Conservation (phyloP, 495 filamentous ascomycete species). For the Aspergillus olivimuriae region DNA sequence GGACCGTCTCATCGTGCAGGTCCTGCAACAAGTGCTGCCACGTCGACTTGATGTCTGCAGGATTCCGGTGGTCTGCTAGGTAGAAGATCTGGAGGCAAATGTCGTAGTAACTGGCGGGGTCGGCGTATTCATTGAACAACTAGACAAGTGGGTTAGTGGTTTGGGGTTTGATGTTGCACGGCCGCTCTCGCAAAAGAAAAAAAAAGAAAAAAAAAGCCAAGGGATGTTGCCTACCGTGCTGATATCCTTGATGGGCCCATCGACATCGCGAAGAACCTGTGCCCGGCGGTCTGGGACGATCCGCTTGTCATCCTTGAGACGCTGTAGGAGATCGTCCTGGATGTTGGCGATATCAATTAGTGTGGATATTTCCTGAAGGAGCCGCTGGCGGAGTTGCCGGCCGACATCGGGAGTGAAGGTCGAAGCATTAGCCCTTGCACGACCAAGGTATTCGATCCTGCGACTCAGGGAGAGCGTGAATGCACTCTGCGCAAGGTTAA, state of each 20-base stretch:
- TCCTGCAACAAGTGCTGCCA: constrained; percentile 78
- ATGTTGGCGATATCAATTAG: constrained; percentile 90
- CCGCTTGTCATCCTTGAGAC: constrained; percentile 65
- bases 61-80: constrained; percentile 78
- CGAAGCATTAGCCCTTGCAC: constrained; percentile 80
- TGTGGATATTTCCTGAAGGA: constrained; percentile 76
- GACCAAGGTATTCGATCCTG: constrained; percentile 81
- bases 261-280: constrained; percentile 57
- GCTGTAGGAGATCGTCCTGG: constrained; percentile 84
- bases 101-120: constrained; percentile 84
- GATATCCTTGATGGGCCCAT: constrained; percentile 67
- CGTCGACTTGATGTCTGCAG: constrained; percentile 69
- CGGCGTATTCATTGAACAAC: constrained; percentile 88
- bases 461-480: constrained; percentile 69
- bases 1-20: constrained; percentile 56
- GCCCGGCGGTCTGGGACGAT: constrained; percentile 51
- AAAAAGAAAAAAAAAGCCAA: too few species aligned
- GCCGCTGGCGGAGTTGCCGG: constrained; percentile 66
- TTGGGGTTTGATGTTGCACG: too few species aligned
- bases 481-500: constrained; percentile 71
- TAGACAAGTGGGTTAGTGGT: constrained; percentile 30
- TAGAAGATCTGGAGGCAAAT: constrained; percentile 88
- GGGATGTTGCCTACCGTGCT: constrained; percentile 73
- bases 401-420: constrained; percentile 64
- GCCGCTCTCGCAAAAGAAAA: too few species aligned